Conservation (phyloP, 805 yeast genomes). For the Wickerhamomyces sydowiorum region DNA sequence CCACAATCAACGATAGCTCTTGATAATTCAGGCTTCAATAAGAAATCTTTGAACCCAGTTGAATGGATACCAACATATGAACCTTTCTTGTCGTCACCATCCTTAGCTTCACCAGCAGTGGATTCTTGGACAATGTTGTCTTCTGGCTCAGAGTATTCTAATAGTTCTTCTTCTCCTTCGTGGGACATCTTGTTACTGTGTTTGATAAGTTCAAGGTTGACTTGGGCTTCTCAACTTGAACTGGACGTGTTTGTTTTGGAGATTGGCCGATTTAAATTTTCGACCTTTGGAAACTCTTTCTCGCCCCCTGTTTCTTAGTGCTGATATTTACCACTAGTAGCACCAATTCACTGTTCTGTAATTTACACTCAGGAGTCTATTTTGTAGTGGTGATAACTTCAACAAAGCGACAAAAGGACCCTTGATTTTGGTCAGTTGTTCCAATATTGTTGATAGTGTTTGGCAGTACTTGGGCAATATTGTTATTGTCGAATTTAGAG, state of each 20-base stretch:
- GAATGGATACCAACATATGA: constrained; percentile 98
- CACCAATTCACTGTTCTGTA: background rate
- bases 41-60: constrained; percentile 96
- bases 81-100: constrained; percentile 83
- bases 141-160: constrained; percentile 98
- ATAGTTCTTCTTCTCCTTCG: constrained; percentile 98
- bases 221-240: too few species aligned
- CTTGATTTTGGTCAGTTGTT: too few species aligned
- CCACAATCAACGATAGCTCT: constrained; percentile 99
- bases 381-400: too few species aligned
- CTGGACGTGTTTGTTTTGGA: too few species aligned
- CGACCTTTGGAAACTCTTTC: background rate
- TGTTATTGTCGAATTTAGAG: too few species aligned
- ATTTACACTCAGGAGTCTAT: background rate
- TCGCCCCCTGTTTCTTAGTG: background rate
- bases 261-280: background rate
- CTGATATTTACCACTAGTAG: background rate
- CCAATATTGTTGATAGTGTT: too few species aligned
- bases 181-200: constrained; percentile 61
- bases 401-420: too few species aligned
- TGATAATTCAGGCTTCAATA: constrained; percentile 91
- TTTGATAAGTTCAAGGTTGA: background rate
- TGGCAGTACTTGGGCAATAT: too few species aligned
- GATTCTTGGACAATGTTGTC: constrained; percentile 68
- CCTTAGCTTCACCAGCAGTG: constrained; percentile 38